Evolutionary conservation across 306 rosid genomes (phyloP), one percentile per base, ranked within the genome.

Genomic region (Albizia julibrissin): DNA sequence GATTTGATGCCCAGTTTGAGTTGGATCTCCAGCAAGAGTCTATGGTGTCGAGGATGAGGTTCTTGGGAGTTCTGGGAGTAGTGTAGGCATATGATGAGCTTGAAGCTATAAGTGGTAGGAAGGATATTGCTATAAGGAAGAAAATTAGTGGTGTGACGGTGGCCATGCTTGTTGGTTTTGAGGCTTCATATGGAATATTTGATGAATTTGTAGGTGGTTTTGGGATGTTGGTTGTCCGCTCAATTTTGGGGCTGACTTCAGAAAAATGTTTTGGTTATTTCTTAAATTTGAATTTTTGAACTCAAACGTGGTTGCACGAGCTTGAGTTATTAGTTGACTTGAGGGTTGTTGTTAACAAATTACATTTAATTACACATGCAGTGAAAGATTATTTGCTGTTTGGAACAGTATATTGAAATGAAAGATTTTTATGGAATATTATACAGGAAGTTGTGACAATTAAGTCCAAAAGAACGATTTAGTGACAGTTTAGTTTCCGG

Each of bases 11-110:
- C 98, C 98, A 95, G 43, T 88, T 83, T 40, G 90, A 13, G 19
- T 79, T 87, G 42, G 56, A 3, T 26, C 97, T 84, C 97, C 98
- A 90, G 29, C 98, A 95, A 0, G 92, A 69, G 77, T 95, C 98
- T n/a, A 95, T 92, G 39, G 83, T 76, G 83, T 95, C 93, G 86
- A 72, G 72, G 76, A 71, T 24, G 24, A 40, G 77, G 49, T 69
- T 39, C 19, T 69, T 61, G 5, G 90, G 71, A 40, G 3, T 80
- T 59, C 24, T 27, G 33, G 83, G 64, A 14, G 10, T 65, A 62
- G 58, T 65, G 31, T 87, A 56, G 80, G 43, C 44, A 66, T 66
- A 9, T 15, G 18, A n/a, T 24, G 18, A n/a, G 34, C 69, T 27
- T 64, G 39, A 64, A 64, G 69, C 21, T 5, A 13, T 29, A 27